Evolutionary conservation across 805 yeast species (phyloP).

Genomic region (Candida takata): DNA sequence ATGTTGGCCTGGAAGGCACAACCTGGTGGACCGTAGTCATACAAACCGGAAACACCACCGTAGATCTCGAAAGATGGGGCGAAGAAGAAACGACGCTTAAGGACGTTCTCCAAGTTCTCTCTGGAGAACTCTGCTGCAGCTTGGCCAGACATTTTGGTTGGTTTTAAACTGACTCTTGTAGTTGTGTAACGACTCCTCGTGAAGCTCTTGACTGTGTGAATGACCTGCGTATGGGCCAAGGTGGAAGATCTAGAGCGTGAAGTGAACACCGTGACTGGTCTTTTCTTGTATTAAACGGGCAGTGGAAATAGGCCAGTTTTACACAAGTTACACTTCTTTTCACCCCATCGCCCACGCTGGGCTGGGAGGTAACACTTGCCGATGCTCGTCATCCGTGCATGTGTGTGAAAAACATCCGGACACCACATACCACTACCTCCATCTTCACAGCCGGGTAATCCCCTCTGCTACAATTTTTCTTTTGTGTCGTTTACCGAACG

Average conservation of each 20-base stretch:
- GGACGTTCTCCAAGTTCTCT: slow-evolving; percentile 81
- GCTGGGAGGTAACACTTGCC: no score
- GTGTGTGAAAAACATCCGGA: no score
- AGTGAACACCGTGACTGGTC: slow-evolving; percentile 2
- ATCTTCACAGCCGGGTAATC: not conserved
- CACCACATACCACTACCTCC: not conserved
- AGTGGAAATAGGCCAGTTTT: no score
- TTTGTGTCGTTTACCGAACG: not conserved
- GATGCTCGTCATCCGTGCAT: no score
- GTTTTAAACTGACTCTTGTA: not conserved
- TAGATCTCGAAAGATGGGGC: slow-evolving; percentile 97
- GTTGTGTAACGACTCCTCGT: not conserved
- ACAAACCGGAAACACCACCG: slow-evolving; percentile 97
- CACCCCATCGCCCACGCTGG: not conserved
- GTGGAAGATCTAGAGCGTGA: not conserved
- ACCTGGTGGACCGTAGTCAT: slow-evolving; percentile 99
- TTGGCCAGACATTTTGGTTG: slow-evolving; percentile 12
- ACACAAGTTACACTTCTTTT: no score
- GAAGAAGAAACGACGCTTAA: slow-evolving; percentile 92
- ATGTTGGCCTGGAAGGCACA: slow-evolving; percentile 97
- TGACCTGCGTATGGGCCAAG: no score
- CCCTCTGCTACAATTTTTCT: no score
- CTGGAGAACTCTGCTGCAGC: slow-evolving; percentile 53
- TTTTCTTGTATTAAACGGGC: not conserved
- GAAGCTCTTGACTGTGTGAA: not conserved